Conservation (phyloP, 768 basidiomycete genomes). For the Lactarius sp. region DNA sequence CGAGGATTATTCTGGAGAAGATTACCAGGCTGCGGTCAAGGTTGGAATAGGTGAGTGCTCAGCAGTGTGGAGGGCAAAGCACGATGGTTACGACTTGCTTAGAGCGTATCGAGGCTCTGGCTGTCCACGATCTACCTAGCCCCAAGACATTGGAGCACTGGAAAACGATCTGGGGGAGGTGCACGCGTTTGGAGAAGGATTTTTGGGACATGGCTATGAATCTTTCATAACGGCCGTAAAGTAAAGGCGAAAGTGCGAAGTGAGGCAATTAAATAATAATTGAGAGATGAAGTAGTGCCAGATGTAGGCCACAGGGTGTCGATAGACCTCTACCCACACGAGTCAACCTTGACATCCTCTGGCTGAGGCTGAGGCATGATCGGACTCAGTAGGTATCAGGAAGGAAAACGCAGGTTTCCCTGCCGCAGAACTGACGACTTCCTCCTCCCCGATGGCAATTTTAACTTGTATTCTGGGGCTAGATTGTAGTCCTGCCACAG, state of each 20-base stretch:
- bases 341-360: neutral
- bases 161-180: conserved; percentile 66
- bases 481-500: too few species aligned
- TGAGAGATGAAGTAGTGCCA: neutral
- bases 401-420: neutral
- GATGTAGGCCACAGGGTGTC: neutral
- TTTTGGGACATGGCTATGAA: conserved; percentile 79
- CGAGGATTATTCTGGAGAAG: conserved; percentile 69
- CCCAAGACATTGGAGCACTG: conserved; percentile 56
- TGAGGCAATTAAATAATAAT: neutral
- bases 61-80: neutral
- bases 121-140: conserved; percentile 60
- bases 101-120: conserved; percentile 73
- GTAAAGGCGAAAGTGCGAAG: neutral
- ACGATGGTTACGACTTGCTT: conserved; percentile 9
- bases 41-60: conserved; percentile 60
- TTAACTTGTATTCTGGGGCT: too few species aligned
- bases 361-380: neutral
- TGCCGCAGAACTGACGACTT: neutral
- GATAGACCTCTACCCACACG: neutral
- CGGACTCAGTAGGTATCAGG: neutral
- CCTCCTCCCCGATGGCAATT: too few species aligned
- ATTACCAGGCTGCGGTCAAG: conserved; percentile 68
- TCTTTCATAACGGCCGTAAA: conserved; percentile 11
- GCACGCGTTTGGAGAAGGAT: conserved; percentile 69